Conservation (phyloP, 2,329 filamentous ascomycete species). For the Calonectria pteridis region DNA sequence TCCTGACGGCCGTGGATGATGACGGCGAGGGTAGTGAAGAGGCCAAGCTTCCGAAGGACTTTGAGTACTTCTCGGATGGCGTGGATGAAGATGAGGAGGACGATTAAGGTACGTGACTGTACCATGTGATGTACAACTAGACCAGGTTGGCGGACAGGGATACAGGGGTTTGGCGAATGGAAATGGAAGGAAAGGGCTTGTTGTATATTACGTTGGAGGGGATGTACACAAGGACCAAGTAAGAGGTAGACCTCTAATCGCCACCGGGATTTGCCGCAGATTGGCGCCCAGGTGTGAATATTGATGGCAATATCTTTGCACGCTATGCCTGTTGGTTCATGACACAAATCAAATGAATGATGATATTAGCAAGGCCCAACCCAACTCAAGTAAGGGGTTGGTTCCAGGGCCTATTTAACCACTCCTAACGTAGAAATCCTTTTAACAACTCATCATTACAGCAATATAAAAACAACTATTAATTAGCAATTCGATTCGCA, state of each 20-base stretch:
- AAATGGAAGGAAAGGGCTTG: conserved; percentile 20
- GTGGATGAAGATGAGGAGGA: conserved; percentile 65
- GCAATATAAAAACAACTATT: neutral
- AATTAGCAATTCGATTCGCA: neutral
- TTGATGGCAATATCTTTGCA: neutral
- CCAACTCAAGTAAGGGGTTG: no score
- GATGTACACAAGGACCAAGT: conserved; percentile 32
- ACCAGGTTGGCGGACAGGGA: conserved; percentile 31
- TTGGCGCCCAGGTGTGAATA: conserved; percentile 8
- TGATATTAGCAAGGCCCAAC: neutral
- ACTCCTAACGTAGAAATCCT: neutral
- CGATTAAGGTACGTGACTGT: conserved; percentile 30
- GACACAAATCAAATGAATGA: neutral
- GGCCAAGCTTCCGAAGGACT: conserved; percentile 76
- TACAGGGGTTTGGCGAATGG: conserved; percentile 27
- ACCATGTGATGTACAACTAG: conserved; percentile 40
- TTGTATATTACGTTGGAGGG: conserved; percentile 37
- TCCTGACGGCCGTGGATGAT: conserved; percentile 90
- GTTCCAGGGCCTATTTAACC: neutral
- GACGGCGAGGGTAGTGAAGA: conserved; percentile 81
- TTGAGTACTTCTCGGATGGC: conserved; percentile 82
- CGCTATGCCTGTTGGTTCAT: neutral
- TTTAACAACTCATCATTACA: neutral
- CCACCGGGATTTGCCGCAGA: neutral
- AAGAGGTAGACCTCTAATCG: conserved; percentile 35